Evolutionary conservation across 257 asterid genomes (phyloP).

Genomic region (Fraxinus quadrangulata): DNA sequence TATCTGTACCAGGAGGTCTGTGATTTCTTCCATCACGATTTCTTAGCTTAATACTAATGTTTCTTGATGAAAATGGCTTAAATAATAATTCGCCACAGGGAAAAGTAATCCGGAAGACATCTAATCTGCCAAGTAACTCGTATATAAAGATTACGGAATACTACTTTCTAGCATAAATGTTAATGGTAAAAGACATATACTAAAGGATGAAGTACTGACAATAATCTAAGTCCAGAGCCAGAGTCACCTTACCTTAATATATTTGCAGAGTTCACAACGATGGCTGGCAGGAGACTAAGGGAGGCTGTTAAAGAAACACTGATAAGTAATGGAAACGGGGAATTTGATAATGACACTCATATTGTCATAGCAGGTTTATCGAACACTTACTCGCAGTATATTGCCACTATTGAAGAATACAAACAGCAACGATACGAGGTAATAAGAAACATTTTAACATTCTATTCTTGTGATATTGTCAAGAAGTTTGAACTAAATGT

Average conservation of each 20-base stretch:
- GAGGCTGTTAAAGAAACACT: slow-evolving; percentile 60
- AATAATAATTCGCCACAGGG: neutral
- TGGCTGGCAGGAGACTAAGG: slow-evolving; percentile 67
- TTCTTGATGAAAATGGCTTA: neutral
- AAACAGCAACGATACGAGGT: slow-evolving; percentile 66
- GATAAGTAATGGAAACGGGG: slow-evolving; percentile 42
- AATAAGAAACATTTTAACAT: neutral
- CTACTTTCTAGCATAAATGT: neutral
- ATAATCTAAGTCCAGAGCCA: neutral
- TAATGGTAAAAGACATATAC: neutral
- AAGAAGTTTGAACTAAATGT: neutral
- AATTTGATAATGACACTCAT: slow-evolving; percentile 38
- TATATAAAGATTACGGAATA: neutral
- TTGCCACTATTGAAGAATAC: slow-evolving; percentile 62
- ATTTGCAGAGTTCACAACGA: slow-evolving; percentile 60
- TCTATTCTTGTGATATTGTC: neutral
- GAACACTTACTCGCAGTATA: slow-evolving; percentile 57
- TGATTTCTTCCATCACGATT: neutral
- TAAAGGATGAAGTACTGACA: neutral
- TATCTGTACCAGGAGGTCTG: slow-evolving; percentile 66
- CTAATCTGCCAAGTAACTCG: neutral
- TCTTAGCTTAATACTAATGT: neutral
- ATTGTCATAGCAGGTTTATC: slow-evolving; percentile 63
- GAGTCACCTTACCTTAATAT: neutral
- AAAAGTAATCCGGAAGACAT: neutral